Evolutionary conservation across 2,329 filamentous ascomycete genomes (phyloP).

Genomic region (Zymoseptoria pseudotritici): DNA sequence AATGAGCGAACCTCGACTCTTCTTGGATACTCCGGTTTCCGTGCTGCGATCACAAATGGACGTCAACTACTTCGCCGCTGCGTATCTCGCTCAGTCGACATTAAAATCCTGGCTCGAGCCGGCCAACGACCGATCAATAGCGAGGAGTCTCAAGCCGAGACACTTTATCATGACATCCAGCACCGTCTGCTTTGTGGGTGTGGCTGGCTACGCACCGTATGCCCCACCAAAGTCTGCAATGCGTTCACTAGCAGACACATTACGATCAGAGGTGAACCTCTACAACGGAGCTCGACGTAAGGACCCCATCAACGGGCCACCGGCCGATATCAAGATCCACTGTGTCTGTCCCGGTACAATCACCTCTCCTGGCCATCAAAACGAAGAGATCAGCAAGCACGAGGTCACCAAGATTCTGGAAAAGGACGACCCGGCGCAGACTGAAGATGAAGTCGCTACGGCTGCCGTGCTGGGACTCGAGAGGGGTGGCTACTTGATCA

Average conservation of each 20-base stretch:
- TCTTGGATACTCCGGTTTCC: conserved; percentile 63
- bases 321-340: conserved; percentile 69
- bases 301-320: conserved; percentile 35
- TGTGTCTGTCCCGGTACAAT: conserved; percentile 82
- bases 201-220: conserved; percentile 80
- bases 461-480: conserved; percentile 67
- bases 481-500: conserved; percentile 69
- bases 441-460: conserved; percentile 67
- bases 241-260: conserved; percentile 70
- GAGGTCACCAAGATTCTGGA: conserved; percentile 72
- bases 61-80: conserved; percentile 80
- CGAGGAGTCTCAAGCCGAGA: conserved; percentile 45
- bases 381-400: conserved; percentile 74
- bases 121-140: conserved; percentile 28
- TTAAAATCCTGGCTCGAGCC: conserved; percentile 64
- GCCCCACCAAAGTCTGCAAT: conserved; percentile 79
- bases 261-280: conserved; percentile 75
- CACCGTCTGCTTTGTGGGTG: conserved; percentile 63
- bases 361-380: conserved; percentile 62
- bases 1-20: conserved; percentile 64
- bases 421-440: conserved; percentile 71
- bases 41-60: conserved; percentile 75
- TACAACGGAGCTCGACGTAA: conserved; percentile 61
- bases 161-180: conserved; percentile 88
- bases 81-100: conserved; percentile 77